These are phyloP conservation scores for Cerioporus squamosus DNA, from an alignment of 1,284 basidiomycete species.

Conservation along the genomic window DNA sequence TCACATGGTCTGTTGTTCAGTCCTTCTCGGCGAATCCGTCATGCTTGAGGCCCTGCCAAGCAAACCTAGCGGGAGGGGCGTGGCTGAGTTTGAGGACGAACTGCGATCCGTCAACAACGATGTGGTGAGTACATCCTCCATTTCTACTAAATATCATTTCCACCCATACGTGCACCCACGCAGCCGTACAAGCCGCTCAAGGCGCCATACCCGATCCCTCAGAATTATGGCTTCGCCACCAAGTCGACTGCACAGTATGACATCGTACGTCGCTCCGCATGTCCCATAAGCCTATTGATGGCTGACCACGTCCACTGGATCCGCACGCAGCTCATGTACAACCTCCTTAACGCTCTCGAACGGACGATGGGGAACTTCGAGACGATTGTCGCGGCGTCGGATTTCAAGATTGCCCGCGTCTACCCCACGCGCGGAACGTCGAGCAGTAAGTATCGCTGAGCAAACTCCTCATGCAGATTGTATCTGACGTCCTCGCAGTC, in stretches of 20 bases:
- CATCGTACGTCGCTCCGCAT: not conserved
- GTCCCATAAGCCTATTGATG: too few species aligned
- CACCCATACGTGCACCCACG: too few species aligned
- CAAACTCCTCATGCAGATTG: too few species aligned
- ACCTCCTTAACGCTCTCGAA: not conserved
- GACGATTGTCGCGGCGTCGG: conserved; percentile 1
- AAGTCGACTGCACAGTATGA: not conserved
- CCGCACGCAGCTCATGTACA: not conserved
- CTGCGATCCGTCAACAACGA: not conserved
- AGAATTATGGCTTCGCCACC: not conserved
- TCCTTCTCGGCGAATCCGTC: not conserved
- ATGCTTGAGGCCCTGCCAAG: not conserved
- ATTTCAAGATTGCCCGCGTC: not conserved
- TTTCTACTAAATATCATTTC: too few species aligned
- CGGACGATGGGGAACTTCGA: not conserved
- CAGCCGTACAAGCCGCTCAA: not conserved
- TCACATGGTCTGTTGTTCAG: not conserved
- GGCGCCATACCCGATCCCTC: not conserved
- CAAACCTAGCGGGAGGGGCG: not conserved
- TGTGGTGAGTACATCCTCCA: not conserved
- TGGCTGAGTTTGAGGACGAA: not conserved
- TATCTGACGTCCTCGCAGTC: too few species aligned
- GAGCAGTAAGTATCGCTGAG: not conserved
- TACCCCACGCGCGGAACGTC: not conserved
- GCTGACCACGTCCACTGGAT: not conserved